Evolutionary conservation across 208 protist genomes (phyloP).

Genomic region (Leptomonas pyrrhocoris): DNA sequence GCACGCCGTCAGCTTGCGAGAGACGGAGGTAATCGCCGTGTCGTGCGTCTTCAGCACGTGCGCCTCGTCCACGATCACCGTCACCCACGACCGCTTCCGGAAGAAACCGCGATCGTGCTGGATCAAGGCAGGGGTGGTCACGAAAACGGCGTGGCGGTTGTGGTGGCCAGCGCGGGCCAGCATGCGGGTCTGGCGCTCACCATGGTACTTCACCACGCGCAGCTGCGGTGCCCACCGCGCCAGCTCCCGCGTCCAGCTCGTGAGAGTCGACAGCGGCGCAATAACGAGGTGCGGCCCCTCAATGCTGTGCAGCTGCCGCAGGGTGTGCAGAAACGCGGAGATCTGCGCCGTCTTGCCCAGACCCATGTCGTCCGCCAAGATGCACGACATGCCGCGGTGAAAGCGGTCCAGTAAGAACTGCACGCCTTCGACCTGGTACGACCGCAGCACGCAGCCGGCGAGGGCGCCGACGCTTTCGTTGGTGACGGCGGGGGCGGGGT

Average conservation of each 20-base stretch:
- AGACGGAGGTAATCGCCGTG: conserved; percentile 57
- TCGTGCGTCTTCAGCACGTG: conserved; percentile 94
- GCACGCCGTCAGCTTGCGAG: conserved; percentile 80
- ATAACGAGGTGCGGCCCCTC: conserved; percentile 96
- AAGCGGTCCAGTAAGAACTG: conserved; percentile 94
- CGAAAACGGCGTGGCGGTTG: conserved; percentile 89
- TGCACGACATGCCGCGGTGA: conserved; percentile 83
- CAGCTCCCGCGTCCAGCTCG: conserved; percentile 93
- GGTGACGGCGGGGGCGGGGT: conserved; percentile 34
- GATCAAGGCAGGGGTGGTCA: conserved; percentile 96
- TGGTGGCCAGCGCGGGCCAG: conserved; percentile 34
- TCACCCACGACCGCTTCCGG: conserved; percentile 89
- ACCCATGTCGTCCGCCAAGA: conserved; percentile 98
- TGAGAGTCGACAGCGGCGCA: conserved; percentile 95
- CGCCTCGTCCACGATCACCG: conserved; percentile 96
- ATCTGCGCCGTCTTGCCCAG: conserved; percentile 98
- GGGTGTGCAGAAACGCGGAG: conserved; percentile 87
- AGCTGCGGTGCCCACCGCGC: conserved; percentile 91
- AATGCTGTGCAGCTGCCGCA: conserved; percentile 67
- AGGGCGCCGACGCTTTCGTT: conserved; percentile 31
- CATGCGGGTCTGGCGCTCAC: conserved; percentile 55
- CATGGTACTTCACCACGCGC: conserved; percentile 93
- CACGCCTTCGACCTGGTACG: conserved; percentile 97
- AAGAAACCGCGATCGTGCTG: conserved; percentile 84
- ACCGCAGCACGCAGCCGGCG: conserved; percentile 72